Percentiles rank a stretch among this genome's conserved stretches.
These are phyloP conservation scores for Lepidium africanum DNA, from an alignment of 345 rosid species.

Conservation along the genomic window DNA sequence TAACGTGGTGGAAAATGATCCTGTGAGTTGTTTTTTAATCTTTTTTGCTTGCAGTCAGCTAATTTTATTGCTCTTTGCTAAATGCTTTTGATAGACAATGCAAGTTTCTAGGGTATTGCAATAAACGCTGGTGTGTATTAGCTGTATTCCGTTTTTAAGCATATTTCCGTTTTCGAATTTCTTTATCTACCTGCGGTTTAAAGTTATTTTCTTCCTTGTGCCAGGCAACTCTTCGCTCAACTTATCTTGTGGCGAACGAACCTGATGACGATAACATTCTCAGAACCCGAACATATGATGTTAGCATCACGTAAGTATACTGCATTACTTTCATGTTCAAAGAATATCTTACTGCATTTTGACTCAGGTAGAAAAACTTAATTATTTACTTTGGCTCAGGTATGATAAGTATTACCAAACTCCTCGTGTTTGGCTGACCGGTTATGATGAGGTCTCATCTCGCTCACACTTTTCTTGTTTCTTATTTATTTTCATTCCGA, in stretches of 20 bases:
- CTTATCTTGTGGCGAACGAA: conserved; percentile 73
- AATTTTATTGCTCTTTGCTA: neutral
- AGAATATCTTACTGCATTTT: neutral
- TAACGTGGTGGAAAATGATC: conserved; percentile 64
- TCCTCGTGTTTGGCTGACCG: conserved; percentile 95
- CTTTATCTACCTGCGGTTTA: neutral
- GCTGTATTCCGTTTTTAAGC: neutral
- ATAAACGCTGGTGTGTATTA: neutral
- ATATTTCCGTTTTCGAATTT: neutral
- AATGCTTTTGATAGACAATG: neutral
- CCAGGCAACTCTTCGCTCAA: conserved; percentile 82
- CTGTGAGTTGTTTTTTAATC: conserved; percentile 34
- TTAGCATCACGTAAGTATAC: conserved; percentile 86
- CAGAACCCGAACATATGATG: conserved; percentile 92
- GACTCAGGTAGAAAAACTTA: neutral
- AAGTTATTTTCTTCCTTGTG: neutral
- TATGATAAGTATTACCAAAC: conserved; percentile 92
- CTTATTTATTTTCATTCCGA: neutral
- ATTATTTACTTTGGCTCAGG: conserved; percentile 30
- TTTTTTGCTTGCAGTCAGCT: neutral
- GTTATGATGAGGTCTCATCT: conserved; percentile 76
- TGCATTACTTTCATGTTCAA: neutral
- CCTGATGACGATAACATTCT: conserved; percentile 90
- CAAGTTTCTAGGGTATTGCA: neutral
- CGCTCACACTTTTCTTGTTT: neutral